These are phyloP conservation scores for Symbiotaphrina buchneri DNA, from an alignment of 495 filamentous ascomycete species.

Conservation along the genomic window DNA sequence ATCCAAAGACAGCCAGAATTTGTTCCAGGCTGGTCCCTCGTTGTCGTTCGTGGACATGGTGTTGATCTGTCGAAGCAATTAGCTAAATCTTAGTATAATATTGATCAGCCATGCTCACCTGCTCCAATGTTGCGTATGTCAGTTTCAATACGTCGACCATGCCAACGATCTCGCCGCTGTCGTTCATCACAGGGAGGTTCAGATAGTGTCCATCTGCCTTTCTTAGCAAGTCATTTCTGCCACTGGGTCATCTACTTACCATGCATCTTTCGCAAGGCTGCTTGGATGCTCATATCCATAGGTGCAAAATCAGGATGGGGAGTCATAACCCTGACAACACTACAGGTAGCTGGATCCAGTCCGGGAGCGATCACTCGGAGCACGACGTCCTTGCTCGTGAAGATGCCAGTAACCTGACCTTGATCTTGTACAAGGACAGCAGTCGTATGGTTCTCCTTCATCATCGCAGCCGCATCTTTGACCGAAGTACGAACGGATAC, in stretches of 20 bases:
- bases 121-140: conserved; percentile 93
- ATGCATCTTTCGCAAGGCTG: conserved; percentile 96
- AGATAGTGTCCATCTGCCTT: conserved; percentile 82
- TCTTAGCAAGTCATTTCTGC: conserved; percentile 1
- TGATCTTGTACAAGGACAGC: conserved; percentile 92
- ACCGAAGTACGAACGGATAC: conserved; percentile 91
- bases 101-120: conserved; percentile 31
- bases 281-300: conserved; percentile 97
- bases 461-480: conserved; percentile 77
- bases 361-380: conserved; percentile 94
- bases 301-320: conserved; percentile 97
- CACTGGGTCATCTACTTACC: conserved; percentile 28
- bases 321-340: conserved; percentile 96
- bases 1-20: conserved; percentile 96
- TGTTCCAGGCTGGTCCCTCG: conserved; percentile 96
- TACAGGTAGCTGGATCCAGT: conserved; percentile 83
- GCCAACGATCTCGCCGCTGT: conserved; percentile 86
- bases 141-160: conserved; percentile 98
- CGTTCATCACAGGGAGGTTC: conserved; percentile 96
- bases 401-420: conserved; percentile 93
- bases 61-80: conserved; percentile 35
- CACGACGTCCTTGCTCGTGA: conserved; percentile 98
- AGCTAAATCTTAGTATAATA: conserved; percentile 6
- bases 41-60: conserved; percentile 59
- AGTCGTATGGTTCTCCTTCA: conserved; percentile 98